These are phyloP conservation scores for Diaporthe citriasiana DNA, from an alignment of 2,329 filamentous ascomycete species.

Conservation along the genomic window DNA sequence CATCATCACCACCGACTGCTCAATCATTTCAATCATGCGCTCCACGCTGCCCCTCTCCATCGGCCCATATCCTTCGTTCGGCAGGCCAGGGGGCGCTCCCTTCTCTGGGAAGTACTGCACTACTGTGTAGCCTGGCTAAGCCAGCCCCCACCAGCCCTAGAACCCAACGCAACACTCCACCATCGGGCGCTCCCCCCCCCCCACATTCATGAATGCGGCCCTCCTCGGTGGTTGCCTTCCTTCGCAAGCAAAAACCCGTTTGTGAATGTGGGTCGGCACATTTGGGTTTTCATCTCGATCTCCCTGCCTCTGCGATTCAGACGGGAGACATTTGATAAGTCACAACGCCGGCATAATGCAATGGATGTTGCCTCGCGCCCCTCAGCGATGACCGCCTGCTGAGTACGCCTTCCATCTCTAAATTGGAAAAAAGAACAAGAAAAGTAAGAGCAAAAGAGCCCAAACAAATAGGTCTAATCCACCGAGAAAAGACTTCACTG, in stretches of 20 bases:
- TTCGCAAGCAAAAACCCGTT: constrained; percentile 26
- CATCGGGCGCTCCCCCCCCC: constrained; percentile 8
- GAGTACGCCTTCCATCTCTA: not conserved
- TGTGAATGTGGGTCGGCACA: constrained; percentile 21
- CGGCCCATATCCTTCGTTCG: constrained; percentile 17
- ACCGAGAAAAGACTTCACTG: not conserved
- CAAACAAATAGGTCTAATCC: not conserved
- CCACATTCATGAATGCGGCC: constrained; percentile 10
- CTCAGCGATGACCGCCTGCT: not conserved
- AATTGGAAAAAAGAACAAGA: not conserved
- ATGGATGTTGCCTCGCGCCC: constrained; percentile 25
- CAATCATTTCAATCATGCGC: constrained; percentile 5
- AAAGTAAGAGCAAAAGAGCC: not conserved
- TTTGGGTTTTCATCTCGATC: constrained; percentile 35
- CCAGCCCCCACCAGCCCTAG: constrained; percentile 23
- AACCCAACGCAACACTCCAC: constrained; percentile 20
- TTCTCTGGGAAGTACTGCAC: not conserved
- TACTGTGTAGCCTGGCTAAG: not conserved
- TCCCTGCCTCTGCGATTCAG: constrained; percentile 31
- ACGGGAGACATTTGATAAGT: constrained; percentile 37
- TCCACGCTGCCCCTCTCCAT: constrained; percentile 16
- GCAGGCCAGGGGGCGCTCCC: not conserved
- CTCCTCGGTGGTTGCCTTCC: constrained; percentile 31
- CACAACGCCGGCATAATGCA: constrained; percentile 18
- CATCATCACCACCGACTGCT: not conserved